Percentiles rank a stretch among this genome's conserved stretches.
These are phyloP conservation scores for Starmerella cellae DNA, from an alignment of 805 yeast genomes.

Conservation along the genomic window DNA sequence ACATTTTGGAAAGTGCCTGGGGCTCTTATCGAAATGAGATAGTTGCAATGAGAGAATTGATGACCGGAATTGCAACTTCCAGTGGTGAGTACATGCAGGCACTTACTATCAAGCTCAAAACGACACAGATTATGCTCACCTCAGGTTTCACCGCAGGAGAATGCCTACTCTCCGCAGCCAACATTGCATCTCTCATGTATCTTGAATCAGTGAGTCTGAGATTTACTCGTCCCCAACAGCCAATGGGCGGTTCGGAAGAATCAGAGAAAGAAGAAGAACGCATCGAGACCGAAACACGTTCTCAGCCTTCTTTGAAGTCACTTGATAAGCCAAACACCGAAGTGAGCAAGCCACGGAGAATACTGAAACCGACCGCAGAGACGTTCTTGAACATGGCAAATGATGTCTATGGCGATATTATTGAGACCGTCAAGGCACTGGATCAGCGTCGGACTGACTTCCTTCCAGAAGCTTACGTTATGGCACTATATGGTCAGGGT, in stretches of 20 bases:
- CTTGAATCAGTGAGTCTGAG: conserved; percentile 32
- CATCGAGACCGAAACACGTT: not conserved
- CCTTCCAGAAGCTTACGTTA: conserved; percentile 55
- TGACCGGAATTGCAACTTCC: conserved; percentile 56
- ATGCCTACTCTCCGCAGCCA: conserved; percentile 50
- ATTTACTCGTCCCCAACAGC: conserved; percentile 4
- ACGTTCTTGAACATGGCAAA: conserved; percentile 12
- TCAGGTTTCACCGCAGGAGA: conserved; percentile 57
- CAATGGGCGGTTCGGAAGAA: not conserved
- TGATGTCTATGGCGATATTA: conserved; percentile 16
- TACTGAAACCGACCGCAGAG: conserved; percentile 8
- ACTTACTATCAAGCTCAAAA: conserved; percentile 44
- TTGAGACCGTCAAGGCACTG: conserved; percentile 13
- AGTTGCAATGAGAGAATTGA: conserved; percentile 62
- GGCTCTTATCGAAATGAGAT: conserved; percentile 55
- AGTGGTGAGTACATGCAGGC: conserved; percentile 57
- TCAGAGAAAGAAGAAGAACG: not conserved
- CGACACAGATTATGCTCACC: conserved; percentile 60
- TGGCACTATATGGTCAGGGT: conserved; percentile 77
- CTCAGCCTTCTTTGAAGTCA: not conserved
- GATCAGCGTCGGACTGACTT: conserved; percentile 17
- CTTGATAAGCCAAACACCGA: too few relatives aligned
- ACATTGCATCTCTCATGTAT: conserved; percentile 55
- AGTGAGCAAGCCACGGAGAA: not conserved
- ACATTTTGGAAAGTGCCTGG: conserved; percentile 9